Base-by-base conservation (phyloP, 768 basidiomycete genomes). In the Podaxis mareebaensis region DNA sequence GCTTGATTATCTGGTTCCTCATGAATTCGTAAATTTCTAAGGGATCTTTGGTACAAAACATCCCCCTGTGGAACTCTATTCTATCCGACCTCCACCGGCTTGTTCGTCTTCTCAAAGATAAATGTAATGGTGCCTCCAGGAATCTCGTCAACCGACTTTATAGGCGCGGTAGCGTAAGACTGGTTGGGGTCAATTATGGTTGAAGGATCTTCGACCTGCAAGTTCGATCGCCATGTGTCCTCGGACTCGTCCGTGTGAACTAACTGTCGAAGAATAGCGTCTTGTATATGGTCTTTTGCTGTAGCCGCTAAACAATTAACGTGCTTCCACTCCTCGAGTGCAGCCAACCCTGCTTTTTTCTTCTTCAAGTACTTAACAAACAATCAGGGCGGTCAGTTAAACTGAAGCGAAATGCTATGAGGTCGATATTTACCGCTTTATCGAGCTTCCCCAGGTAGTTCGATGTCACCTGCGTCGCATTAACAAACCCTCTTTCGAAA, bases 301-400 rank as follows among this genome's bases (percentile, higher is more conserved):
- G 75, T 71, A 4, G 75, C 67, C 51, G 75, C 78, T 20, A 91
- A 75, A 70, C 92, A 92, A 70, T 93, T 86, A 73, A 94, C 84
- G 70, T 96, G 95, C 24, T 83, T 88, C 93, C 94, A 96, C 69
- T 92, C 86, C 49, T 85, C 84, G 36, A 96, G 81, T 3, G 88
- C 81, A 4, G 90, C 87, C 40, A 96, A 81, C 58, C 79, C 87
- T 8, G 79, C 80, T 67, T 83, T 86, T 78, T 90, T 89, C 76
- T 86, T 89, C 69, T 83, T 82, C 65, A 86, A 65, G 66, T 88
- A 86, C 92, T 91, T 63, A 24, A 12, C 10, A 20, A 15, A 28
- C 10, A 51, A 46, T 48, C 53, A 26, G 58, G 56, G 42, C 69
- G 38, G 72, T 55, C 54, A 68, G 44, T 39, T 24, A 20, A 24